Base-by-base conservation (phyloP, 331 rosid species). In the Malus hybrid region DNA sequence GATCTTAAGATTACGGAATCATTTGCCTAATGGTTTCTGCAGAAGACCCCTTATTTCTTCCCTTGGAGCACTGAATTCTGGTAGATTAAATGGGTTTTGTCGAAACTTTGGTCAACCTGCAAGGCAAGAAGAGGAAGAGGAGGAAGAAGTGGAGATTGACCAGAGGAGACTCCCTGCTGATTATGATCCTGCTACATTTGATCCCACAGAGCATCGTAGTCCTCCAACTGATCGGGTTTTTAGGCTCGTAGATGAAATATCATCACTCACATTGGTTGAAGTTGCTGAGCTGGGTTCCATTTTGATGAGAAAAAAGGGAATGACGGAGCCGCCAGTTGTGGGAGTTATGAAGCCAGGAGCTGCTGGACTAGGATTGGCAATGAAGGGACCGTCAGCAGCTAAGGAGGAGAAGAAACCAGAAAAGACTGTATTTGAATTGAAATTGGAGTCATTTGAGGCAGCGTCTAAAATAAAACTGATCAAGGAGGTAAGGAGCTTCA, bases 91-190 rank as follows among this genome's bases (percentile, higher is more conserved):
- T 81, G 85, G 77, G 27, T 75, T 80, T 19, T 77, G 42, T 27
- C 82, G 84, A 79, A 76, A 74, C 76, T 77, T 79, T 67, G 80
- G 84, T 81, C 96, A 88, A 76, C 87, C 97, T 20, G 93, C 92
- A 31, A 80, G 79, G 74, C 84, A 75, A 84, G 90, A 84, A 72
- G 91, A 85, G 33, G 91, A 87, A 61, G 90, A 88, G 10, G 89
- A 86, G 70, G 93, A 91, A 33, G 91, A 87, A 65, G 87, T 85
- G 69, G 96, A 92, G 83, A 83, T 89, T 81, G 96, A 92, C 72
- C 96, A 92, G 67, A 84, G 89, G 79, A 88, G 88, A 71, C 97
- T 92, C 70, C 97, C 97, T 6, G 86, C 96, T 77, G 96, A 92
- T 82, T 92, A 88, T 22, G 96, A 92, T 76, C 91, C 89, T 18